A percentile compares a stretch with the other conserved stretches of the same genome.
Evolutionary conservation across 371 early-diverging fungal genomes (phyloP).

Genomic region (Mucor piriformis): DNA sequence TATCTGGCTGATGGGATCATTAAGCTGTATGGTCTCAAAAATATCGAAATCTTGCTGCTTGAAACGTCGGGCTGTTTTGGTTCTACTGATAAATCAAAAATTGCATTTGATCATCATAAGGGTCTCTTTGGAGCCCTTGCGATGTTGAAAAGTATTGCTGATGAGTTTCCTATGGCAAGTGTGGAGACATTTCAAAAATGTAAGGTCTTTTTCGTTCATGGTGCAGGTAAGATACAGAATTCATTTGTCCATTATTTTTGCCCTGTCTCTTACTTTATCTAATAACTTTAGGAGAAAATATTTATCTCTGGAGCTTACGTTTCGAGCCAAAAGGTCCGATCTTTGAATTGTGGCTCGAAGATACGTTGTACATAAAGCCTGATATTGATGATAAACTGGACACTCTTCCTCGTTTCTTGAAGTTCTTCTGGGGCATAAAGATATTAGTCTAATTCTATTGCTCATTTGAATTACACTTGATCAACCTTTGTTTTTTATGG

Average conservation of each 20-base stretch:
- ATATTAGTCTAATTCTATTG: slow-evolving; percentile 19
- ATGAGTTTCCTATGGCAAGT: slow-evolving; percentile 10
- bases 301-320: slow-evolving; percentile 18
- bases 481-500: slow-evolving; percentile 22
- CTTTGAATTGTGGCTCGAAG: slow-evolving; percentile 24
- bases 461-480: slow-evolving; percentile 19
- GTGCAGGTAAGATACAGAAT: slow-evolving; percentile 16
- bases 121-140: slow-evolving; percentile 15
- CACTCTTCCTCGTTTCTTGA: slow-evolving; percentile 11
- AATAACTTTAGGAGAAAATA: slow-evolving; percentile 13
- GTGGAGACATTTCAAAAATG: slow-evolving; percentile 1
- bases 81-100: slow-evolving; percentile 8
- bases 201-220: slow-evolving; percentile 17
- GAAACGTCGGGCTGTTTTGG: slow-evolving; percentile 16
- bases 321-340: slow-evolving; percentile 16
- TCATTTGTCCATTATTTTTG: slow-evolving; percentile 9
- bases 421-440: slow-evolving; percentile 24
- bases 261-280: slow-evolving; percentile 12
- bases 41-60: slow-evolving; percentile 9
- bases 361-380: slow-evolving; percentile 15
- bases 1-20: too few relatives aligned
- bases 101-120: slow-evolving; percentile 21
- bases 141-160: slow-evolving; percentile 22
- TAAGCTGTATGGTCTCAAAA: too few relatives aligned
- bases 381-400: slow-evolving; percentile 17